phyloP scores from a whole-genome alignment of 2,329 filamentous ascomycete species.

The Colletotrichum somersetense region DNA sequence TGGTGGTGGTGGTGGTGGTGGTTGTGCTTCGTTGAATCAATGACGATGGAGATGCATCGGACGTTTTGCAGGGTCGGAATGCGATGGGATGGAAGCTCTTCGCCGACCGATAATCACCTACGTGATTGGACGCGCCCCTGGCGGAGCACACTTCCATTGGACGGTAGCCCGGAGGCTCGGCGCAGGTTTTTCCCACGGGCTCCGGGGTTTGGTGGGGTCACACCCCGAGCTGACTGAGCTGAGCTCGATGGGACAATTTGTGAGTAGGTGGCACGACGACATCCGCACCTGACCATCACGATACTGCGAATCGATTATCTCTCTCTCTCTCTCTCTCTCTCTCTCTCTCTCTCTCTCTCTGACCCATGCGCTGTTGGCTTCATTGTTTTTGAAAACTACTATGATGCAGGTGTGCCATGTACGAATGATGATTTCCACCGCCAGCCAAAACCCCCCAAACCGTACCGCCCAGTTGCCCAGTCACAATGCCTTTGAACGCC shows the following conservation, averaged over 20 bases:
- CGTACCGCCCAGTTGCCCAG: conserved; percentile 33
- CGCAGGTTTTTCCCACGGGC: conserved; percentile 35
- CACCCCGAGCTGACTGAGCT: conserved; percentile 32
- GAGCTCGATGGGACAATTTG: conserved; percentile 1
- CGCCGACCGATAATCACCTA: conserved; percentile 32
- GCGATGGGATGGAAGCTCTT: conserved; percentile 19
- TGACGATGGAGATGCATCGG: conserved; percentile 28
- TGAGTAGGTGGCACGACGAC: background rate
- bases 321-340: too few relatives aligned
- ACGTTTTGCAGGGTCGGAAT: conserved; percentile 18
- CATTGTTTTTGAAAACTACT: conserved; percentile 23
- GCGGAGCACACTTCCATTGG: background rate
- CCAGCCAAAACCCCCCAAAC: conserved; percentile 19
- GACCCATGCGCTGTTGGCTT: conserved; percentile 5
- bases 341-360: background rate
- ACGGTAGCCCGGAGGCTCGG: conserved; percentile 31
- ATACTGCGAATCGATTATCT: background rate
- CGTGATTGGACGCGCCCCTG: conserved; percentile 29
- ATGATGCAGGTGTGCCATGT: conserved; percentile 36
- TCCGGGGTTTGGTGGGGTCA: conserved; percentile 31
- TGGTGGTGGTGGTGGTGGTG: background rate
- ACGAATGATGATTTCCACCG: conserved; percentile 25
- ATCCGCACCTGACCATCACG: background rate
- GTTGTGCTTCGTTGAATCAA: conserved; percentile 4
- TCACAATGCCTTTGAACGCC: conserved; percentile 38